Conservation (phyloP, 192 early-diverging fungal genomes). For the Linnemannia elongata region DNA sequence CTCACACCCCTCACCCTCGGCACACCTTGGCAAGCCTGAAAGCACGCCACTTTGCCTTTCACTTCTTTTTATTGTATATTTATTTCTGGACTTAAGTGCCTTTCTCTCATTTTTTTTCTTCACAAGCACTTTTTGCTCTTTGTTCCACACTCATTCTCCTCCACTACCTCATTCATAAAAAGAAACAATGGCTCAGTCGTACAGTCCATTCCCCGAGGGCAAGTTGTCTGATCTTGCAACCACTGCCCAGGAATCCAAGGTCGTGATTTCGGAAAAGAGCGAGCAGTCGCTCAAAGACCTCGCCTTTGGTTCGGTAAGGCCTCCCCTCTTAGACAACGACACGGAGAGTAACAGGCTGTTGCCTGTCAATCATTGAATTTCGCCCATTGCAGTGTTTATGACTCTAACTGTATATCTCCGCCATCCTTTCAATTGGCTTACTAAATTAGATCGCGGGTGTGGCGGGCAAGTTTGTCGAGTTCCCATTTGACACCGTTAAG, state of each 20-base stretch:
- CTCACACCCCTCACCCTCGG: neutral
- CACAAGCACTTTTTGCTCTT: neutral
- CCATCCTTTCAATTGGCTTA: neutral
- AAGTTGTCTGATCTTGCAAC: slow-evolving; percentile 49
- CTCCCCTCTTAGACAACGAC: neutral
- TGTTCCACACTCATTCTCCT: neutral
- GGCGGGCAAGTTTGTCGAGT: slow-evolving; percentile 94
- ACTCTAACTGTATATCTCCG: neutral
- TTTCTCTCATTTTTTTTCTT: neutral
- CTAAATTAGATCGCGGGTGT: slow-evolving; percentile 82
- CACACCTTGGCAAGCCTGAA: neutral
- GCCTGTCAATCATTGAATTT: neutral
- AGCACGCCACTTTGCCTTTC: neutral
- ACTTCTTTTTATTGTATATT: neutral
- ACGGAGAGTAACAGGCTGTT: neutral
- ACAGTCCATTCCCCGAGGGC: slow-evolving; percentile 43
- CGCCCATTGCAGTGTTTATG: neutral
- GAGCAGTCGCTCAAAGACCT: slow-evolving; percentile 55
- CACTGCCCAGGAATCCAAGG: slow-evolving; percentile 44
- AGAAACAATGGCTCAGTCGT: slow-evolving; percentile 46
- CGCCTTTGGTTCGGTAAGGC: slow-evolving; percentile 52
- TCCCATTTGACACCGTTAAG: slow-evolving; percentile 96
- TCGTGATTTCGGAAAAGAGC: slow-evolving; percentile 52
- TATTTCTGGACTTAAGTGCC: neutral
- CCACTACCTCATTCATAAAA: slow-evolving; percentile 13